Evolutionary conservation across 495 filamentous ascomycete species (phyloP).

Genomic region (Penicillium taxi): DNA sequence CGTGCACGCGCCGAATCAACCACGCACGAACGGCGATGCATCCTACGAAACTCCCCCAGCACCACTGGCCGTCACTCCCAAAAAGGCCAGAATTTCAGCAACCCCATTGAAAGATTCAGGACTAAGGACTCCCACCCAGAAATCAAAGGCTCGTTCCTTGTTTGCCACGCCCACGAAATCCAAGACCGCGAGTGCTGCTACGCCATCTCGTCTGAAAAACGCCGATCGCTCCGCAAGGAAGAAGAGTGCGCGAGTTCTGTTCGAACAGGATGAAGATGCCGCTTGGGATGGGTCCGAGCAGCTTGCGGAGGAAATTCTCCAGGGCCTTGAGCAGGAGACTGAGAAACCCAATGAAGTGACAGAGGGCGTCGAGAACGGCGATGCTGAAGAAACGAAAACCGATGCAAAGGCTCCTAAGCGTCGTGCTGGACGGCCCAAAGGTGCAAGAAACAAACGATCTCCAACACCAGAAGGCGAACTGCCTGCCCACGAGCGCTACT

Average conservation of each 20-base stretch:
- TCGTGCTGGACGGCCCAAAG: constrained; percentile 51
- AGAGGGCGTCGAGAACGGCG: constrained; percentile 29
- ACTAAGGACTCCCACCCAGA: constrained; percentile 38
- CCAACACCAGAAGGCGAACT: constrained; percentile 74
- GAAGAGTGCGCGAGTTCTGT: constrained; percentile 70
- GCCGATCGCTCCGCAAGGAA: constrained; percentile 77
- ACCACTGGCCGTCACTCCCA: constrained; percentile 30
- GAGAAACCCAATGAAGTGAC: constrained; percentile 34
- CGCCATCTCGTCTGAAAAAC: constrained; percentile 53
- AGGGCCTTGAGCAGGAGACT: constrained; percentile 31
- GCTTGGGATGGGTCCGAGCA: constrained; percentile 66
- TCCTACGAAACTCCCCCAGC: constrained; percentile 23
- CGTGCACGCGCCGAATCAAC: constrained; percentile 15
- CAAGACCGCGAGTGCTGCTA: constrained; percentile 26
- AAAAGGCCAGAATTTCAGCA: constrained; percentile 29
- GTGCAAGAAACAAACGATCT: constrained; percentile 56
- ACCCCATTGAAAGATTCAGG: constrained; percentile 35
- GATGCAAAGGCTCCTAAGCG: constrained; percentile 47
- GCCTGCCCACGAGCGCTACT: constrained; percentile 83
- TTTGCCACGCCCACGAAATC: constrained; percentile 36
- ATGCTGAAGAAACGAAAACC: constrained; percentile 19
- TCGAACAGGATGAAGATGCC: constrained; percentile 66
- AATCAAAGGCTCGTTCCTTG: constrained; percentile 31
- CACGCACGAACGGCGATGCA: constrained; percentile 14
- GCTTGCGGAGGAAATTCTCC: constrained; percentile 64